Evolutionary conservation across 164 flowering plant species (phyloP).

Genomic region (Vitis amurensis): DNA sequence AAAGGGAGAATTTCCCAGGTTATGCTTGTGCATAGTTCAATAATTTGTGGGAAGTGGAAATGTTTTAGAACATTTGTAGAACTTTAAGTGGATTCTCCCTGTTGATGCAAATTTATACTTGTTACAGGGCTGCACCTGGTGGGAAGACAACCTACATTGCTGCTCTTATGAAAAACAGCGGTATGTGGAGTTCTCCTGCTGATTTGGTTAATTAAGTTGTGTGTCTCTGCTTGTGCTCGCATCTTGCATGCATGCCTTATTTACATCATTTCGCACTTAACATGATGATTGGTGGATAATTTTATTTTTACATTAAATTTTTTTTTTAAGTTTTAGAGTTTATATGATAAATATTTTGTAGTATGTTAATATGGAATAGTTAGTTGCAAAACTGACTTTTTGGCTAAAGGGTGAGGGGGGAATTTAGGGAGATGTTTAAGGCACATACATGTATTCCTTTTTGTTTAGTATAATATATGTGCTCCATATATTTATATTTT

Average conservation of each 20-base stretch:
- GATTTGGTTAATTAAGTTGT: background rate
- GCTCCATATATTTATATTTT: background rate
- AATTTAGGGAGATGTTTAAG: too few relatives aligned
- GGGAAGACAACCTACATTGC: conserved; percentile 98
- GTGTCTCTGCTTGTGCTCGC: background rate
- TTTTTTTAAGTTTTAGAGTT: too few relatives aligned
- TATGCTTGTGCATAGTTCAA: background rate
- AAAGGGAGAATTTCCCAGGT: too few relatives aligned
- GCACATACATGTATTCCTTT: too few relatives aligned
- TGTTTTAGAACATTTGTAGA: background rate
- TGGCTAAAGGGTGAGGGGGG: too few relatives aligned
- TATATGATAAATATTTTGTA: too few relatives aligned
- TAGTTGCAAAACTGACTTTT: too few relatives aligned
- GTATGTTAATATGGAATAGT: too few relatives aligned
- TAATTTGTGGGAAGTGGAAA: background rate
- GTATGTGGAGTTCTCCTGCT: conserved; percentile 41
- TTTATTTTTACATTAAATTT: background rate
- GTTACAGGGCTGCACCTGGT: conserved; percentile 96
- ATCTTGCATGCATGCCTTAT: background rate
- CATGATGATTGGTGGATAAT: background rate
- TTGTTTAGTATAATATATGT: too few relatives aligned
- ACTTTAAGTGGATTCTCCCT: background rate
- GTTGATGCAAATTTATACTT: conserved; percentile 2
- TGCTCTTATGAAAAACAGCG: conserved; percentile 96
- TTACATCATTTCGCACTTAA: background rate